Percentiles rank a stretch among this genome's conserved stretches.
Conservation (phyloP, 345 rosid genomes). For the Diplotaxis tenuifolia region DNA sequence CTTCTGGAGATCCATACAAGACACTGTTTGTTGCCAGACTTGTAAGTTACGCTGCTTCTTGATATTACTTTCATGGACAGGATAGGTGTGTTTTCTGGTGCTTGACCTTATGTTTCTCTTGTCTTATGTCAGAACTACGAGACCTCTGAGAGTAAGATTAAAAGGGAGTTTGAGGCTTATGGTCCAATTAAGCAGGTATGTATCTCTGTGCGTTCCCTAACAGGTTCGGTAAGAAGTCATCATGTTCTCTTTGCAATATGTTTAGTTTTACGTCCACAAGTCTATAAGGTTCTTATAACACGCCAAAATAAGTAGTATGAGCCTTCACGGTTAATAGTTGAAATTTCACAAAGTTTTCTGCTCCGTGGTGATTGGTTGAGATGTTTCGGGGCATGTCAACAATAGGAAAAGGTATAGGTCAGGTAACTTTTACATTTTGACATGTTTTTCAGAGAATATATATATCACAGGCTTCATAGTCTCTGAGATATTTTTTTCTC, state of each 20-base stretch:
- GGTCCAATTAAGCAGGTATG: slow-evolving; percentile 99
- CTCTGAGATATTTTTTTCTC: slow-evolving; percentile 40
- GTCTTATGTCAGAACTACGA: slow-evolving; percentile 76
- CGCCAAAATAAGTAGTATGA: slow-evolving; percentile 16
- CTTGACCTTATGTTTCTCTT: slow-evolving; percentile 21
- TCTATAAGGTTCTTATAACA: slow-evolving; percentile 1
- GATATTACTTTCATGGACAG: slow-evolving; percentile 6
- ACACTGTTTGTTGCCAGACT: slow-evolving; percentile 94
- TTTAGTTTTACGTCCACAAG: slow-evolving; percentile 2
- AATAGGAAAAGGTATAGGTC: slow-evolving; percentile 41
- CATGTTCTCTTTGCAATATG: slow-evolving; percentile 21
- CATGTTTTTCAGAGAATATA: slow-evolving; percentile 21
- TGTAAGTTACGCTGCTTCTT: slow-evolving; percentile 45
- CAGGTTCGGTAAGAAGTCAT: slow-evolving; percentile 84
- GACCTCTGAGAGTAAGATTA: slow-evolving; percentile 92
- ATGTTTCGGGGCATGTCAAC: slow-evolving; percentile 42
- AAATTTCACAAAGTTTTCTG: slow-evolving; percentile 26
- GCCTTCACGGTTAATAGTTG: slow-evolving; percentile 13
- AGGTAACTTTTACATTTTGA: slow-evolving; percentile 47
- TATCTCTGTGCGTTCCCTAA: slow-evolving; percentile 53
- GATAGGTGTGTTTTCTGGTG: slow-evolving; percentile 1
- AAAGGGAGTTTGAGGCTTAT: slow-evolving; percentile 99
- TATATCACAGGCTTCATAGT: slow-evolving; percentile 18
- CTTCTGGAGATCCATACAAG: slow-evolving; percentile 98
- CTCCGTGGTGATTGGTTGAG: slow-evolving; percentile 33